Conservation (phyloP, 148 eudicot species). For the Nepenthes mirabilis region DNA sequence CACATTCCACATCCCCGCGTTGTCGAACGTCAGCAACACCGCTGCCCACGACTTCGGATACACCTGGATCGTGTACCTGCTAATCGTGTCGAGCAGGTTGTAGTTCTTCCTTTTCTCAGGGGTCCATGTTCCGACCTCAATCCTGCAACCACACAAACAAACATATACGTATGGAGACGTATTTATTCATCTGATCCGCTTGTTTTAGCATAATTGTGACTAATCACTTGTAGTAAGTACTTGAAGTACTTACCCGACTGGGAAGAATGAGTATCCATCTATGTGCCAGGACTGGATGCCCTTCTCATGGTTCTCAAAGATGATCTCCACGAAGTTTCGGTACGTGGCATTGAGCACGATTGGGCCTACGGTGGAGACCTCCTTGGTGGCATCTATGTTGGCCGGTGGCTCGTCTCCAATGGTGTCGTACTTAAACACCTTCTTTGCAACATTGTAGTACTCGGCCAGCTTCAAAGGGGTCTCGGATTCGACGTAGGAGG, state of each 20-base stretch:
- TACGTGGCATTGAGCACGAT: conserved; percentile 21
- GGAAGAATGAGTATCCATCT: conserved; percentile 35
- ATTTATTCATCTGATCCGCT: not conserved
- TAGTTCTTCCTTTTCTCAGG: conserved; percentile 12
- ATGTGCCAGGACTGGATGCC: conserved; percentile 30
- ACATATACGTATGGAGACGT: not conserved
- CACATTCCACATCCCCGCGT: conserved; percentile 18
- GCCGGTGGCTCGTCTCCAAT: conserved; percentile 8
- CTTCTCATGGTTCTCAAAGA: conserved; percentile 31
- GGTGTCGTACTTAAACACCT: conserved; percentile 10
- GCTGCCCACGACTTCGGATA: conserved; percentile 18
- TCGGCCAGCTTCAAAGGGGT: conserved; percentile 19
- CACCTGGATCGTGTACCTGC: conserved; percentile 20
- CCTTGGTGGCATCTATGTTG: not conserved
- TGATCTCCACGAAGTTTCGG: conserved; percentile 27
- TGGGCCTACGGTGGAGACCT: conserved; percentile 5
- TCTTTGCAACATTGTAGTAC: conserved; percentile 6
- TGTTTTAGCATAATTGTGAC: not conserved
- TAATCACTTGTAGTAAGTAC: not conserved
- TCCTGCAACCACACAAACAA: conserved; percentile 4
- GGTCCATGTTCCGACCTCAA: conserved; percentile 12
- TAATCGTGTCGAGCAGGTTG: conserved; percentile 16
- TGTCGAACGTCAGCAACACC: conserved; percentile 14
- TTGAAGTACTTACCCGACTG: conserved; percentile 17
- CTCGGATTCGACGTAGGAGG: conserved; percentile 6